Conservation (phyloP, 768 basidiomycete species). For the Boletus rufocinnamomeus region DNA sequence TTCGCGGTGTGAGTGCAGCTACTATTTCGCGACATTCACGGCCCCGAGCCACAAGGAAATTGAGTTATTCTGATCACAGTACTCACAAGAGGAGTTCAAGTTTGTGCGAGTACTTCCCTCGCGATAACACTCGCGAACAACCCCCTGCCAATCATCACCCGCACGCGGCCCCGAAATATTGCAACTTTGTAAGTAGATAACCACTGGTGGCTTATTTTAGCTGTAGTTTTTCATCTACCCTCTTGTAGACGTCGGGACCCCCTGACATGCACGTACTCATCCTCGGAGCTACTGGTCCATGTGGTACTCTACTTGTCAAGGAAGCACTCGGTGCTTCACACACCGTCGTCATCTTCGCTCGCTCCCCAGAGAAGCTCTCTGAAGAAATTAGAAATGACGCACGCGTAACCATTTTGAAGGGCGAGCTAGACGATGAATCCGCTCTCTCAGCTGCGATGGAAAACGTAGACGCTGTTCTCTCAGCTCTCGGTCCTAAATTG, state of each 20-base stretch:
- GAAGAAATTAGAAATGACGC: slow-evolving; percentile 47
- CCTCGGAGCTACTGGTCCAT: slow-evolving; percentile 69
- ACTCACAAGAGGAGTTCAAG: background rate
- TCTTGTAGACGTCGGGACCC: slow-evolving; percentile 2
- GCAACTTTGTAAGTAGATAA: slow-evolving; percentile 1
- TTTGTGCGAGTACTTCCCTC: background rate
- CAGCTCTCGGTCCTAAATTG: slow-evolving; percentile 58
- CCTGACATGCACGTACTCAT: slow-evolving; percentile 55
- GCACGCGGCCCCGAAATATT: background rate
- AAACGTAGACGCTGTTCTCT: slow-evolving; percentile 62
- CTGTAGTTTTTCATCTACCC: background rate
- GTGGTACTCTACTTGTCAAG: slow-evolving; percentile 57
- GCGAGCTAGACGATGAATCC: slow-evolving; percentile 54
- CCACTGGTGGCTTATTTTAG: background rate
- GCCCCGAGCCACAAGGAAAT: background rate
- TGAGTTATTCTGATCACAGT: background rate
- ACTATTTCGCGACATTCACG: background rate
- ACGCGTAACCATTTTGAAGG: slow-evolving; percentile 51
- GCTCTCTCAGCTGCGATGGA: slow-evolving; percentile 53
- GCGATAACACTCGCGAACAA: background rate
- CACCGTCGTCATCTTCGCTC: slow-evolving; percentile 60
- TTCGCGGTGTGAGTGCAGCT: background rate
- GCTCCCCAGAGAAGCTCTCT: slow-evolving; percentile 64
- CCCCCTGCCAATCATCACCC: background rate
- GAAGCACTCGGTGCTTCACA: slow-evolving; percentile 49